A percentile compares a stretch with the other conserved stretches of the same genome.
phyloP scores from a whole-genome alignment of 805 yeast genomes.

The Candida cerambycidarum region DNA sequence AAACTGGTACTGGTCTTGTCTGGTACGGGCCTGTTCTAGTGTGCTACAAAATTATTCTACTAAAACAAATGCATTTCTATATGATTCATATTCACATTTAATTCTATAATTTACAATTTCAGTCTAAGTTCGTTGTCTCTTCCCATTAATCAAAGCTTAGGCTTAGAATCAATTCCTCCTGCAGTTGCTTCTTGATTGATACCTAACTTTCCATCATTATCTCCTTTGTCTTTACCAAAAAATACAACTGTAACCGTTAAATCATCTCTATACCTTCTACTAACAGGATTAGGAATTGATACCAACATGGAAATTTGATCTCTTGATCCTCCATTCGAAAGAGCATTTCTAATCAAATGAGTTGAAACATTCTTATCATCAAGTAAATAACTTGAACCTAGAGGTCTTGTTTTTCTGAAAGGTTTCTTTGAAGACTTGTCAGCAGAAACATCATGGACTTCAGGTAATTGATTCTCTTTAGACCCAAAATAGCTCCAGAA shows the following conservation, averaged over 20 bases:
- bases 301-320: conserved; percentile 88
- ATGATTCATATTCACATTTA: too few species aligned
- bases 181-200: conserved; percentile 58
- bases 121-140: neutral
- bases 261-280: conserved; percentile 93
- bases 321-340: conserved; percentile 79
- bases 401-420: conserved; percentile 52
- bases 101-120: too few species aligned
- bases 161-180: conserved; percentile 51
- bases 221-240: conserved; percentile 63
- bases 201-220: conserved; percentile 51
- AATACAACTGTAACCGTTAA: conserved; percentile 94
- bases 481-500: conserved; percentile 47
- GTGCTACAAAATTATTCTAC: too few species aligned
- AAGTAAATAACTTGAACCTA: conserved; percentile 48
- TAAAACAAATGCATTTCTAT: too few species aligned
- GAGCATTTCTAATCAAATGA: conserved; percentile 89
- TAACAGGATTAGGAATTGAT: conserved; percentile 86
- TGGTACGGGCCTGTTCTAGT: too few species aligned
- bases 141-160: conserved; percentile 39
- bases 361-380: conserved; percentile 91
- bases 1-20: too few species aligned
- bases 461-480: conserved; percentile 54
- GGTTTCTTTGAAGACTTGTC: conserved; percentile 70
- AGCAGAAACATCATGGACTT: conserved; percentile 60